phyloP scores from a whole-genome alignment of 2,329 filamentous ascomycete genomes.

The Pleoardoris graminearum region DNA sequence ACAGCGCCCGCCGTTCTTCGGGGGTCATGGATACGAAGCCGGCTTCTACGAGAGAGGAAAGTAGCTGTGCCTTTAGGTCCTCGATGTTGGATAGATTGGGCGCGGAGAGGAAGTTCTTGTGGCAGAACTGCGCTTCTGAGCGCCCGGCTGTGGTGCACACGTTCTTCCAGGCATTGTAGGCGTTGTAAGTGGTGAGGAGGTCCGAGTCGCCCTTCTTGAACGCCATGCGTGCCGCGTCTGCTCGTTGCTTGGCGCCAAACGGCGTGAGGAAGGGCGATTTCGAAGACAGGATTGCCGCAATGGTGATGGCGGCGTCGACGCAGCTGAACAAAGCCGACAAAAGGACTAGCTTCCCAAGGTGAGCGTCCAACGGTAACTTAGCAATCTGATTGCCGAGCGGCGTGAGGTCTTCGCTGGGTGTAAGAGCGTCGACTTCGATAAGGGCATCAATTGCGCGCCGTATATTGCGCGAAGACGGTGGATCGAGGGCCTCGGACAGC shows the following conservation, averaged over 20 bases:
- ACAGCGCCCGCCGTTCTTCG: slow-evolving; percentile 71
- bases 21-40: slow-evolving; percentile 77
- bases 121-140: slow-evolving; percentile 87
- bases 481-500: slow-evolving; percentile 82
- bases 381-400: slow-evolving; percentile 84
- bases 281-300: slow-evolving; percentile 89
- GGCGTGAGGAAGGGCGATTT: slow-evolving; percentile 92
- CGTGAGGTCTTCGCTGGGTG: slow-evolving; percentile 78
- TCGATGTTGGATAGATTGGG: slow-evolving; percentile 91
- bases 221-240: slow-evolving; percentile 74
- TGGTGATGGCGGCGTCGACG: slow-evolving; percentile 86
- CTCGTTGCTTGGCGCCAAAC: slow-evolving; percentile 80
- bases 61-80: slow-evolving; percentile 89
- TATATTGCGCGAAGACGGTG: slow-evolving; percentile 89
- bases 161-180: slow-evolving; percentile 85
- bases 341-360: slow-evolving; percentile 89
- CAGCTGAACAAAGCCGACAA: slow-evolving; percentile 86
- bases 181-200: slow-evolving; percentile 89
- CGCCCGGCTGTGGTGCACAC: slow-evolving; percentile 71
- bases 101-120: slow-evolving; percentile 89
- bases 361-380: slow-evolving; percentile 87
- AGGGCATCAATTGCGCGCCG: slow-evolving; percentile 89
- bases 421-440: slow-evolving; percentile 89
- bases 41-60: slow-evolving; percentile 82
- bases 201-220: slow-evolving; percentile 91